phyloP scores from a whole-genome alignment of 129 eudicot genomes.

The Helianthus tuberosus region DNA sequence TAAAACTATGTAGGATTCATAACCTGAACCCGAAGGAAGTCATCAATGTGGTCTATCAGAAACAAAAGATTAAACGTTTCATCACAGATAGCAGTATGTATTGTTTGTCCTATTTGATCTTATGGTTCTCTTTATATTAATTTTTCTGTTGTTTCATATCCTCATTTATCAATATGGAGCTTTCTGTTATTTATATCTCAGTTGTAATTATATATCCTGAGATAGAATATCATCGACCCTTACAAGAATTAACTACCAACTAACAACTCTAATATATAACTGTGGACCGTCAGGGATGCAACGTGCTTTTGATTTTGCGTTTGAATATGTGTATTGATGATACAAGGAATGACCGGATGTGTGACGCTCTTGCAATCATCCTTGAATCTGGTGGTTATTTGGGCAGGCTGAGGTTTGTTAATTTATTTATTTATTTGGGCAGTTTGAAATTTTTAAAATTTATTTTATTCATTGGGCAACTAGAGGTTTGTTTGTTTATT shows the following conservation, averaged over 20 bases:
- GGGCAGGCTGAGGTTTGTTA: neutral
- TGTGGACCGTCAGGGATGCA: no score
- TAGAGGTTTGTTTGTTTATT: neutral
- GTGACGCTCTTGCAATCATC: neutral
- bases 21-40: slow-evolving; percentile 59
- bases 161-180: no score
- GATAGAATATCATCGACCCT: no score
- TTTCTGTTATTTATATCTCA: no score
- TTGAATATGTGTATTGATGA: no score
- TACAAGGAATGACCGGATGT: neutral
- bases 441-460: neutral
- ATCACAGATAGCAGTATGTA: slow-evolving; percentile 55
- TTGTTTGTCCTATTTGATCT: neutral
- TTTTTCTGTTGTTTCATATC: neutral
- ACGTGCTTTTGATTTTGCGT: no score
- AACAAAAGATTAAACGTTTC: slow-evolving; percentile 49
- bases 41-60: slow-evolving; percentile 35
- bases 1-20: slow-evolving; percentile 57
- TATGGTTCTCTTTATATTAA: neutral
- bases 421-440: neutral
- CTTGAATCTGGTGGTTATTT: neutral
- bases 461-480: neutral
- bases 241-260: no score
- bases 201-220: no score
- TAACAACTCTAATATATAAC: no score